Conservation (phyloP, 495 filamentous ascomycete genomes). For the Astrocystis sublimbata region DNA sequence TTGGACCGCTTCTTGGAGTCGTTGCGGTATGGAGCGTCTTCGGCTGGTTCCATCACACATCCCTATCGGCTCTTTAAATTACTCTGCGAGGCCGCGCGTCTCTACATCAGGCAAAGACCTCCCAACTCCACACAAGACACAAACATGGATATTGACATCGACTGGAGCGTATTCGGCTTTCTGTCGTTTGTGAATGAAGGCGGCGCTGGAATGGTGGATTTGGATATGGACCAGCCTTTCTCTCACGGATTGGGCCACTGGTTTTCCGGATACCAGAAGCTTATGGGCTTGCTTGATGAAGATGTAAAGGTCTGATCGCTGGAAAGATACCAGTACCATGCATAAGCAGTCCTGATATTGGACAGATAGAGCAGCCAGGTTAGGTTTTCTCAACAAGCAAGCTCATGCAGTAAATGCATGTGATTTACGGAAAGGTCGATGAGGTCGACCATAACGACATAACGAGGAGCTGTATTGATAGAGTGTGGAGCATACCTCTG, state of each 20-base stretch:
- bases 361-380: background rate
- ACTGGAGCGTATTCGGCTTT: constrained; percentile 10
- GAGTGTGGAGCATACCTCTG: background rate
- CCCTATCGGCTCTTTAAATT: constrained; percentile 29
- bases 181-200: constrained; percentile 5
- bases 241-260: constrained; percentile 25
- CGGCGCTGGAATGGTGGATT: background rate
- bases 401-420: too few relatives aligned
- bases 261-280: constrained; percentile 29
- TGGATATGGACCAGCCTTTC: background rate
- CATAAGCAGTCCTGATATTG: background rate
- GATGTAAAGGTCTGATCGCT: constrained; percentile 17
- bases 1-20: constrained; percentile 29
- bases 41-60: constrained; percentile 23
- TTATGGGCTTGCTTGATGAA: constrained; percentile 31
- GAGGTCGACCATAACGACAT: background rate
- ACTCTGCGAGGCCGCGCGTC: constrained; percentile 28
- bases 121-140: background rate
- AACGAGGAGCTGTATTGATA: background rate
- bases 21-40: constrained; percentile 11
- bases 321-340: background rate
- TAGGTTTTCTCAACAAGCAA: background rate
- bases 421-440: too few relatives aligned
- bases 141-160: background rate
- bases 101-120: constrained; percentile 22